Percentiles rank a stretch among this genome's conserved stretches.
phyloP scores from a whole-genome alignment of 192 early-diverging fungal species.

The Blastocladiella britannica region DNA sequence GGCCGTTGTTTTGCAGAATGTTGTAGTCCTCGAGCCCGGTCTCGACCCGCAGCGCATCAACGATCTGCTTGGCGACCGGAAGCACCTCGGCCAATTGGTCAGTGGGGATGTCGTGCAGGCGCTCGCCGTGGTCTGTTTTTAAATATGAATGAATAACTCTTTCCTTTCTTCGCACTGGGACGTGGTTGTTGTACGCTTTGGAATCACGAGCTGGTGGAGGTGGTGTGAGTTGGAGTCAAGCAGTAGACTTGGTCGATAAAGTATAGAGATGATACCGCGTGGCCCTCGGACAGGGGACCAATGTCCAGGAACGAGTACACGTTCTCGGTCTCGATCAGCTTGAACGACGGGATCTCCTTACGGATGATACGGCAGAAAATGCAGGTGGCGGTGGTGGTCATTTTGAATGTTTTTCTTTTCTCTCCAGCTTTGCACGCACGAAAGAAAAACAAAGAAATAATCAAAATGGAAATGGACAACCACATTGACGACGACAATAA shows the following conservation, averaged over 20 bases:
- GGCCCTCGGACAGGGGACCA: constrained; percentile 2
- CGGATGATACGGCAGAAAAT: constrained; percentile 4
- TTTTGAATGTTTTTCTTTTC: no score
- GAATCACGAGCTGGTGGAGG: not conserved
- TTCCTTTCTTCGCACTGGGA: no score
- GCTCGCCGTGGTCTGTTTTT: constrained; percentile 3
- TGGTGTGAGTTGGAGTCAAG: no score
- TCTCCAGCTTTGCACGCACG: no score
- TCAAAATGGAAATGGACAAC: no score
- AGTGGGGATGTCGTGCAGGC: constrained; percentile 1
- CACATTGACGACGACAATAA: no score
- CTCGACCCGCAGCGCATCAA: not conserved
- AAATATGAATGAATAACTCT: no score
- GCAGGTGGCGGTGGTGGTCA: not conserved
- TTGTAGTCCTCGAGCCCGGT: not conserved
- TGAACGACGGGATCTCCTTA: constrained; percentile 2
- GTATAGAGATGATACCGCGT: constrained; percentile 2
- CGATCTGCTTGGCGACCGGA: constrained; percentile 2
- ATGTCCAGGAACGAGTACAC: constrained; percentile 4
- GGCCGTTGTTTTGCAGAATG: constrained; percentile 4
- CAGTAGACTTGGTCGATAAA: no score
- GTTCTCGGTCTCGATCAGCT: constrained; percentile 3
- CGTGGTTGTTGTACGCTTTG: no score
- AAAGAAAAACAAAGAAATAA: no score
- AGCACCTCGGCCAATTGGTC: constrained; percentile 1